Percentiles rank a stretch among this genome's conserved stretches.
These are phyloP conservation scores for Cyclotella sp. DNA, from an alignment of 108 stramenopile species.

Conservation along the genomic window DNA sequence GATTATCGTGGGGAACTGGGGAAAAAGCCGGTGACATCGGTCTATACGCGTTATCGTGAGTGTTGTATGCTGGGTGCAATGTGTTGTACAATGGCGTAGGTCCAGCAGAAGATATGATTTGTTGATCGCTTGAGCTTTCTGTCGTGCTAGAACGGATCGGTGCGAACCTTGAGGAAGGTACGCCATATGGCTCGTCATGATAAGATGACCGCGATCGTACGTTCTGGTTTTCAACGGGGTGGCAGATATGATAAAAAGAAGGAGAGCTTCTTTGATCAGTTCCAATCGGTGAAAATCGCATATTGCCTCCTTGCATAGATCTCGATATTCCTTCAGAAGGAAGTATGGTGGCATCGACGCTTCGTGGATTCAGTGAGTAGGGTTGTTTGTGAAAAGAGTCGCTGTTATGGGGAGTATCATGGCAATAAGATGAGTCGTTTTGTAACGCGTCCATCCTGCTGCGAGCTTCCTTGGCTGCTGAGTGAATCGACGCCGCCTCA, in stretches of 20 bases:
- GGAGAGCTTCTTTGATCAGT: no score
- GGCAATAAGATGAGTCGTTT: background rate
- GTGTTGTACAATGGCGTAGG: background rate
- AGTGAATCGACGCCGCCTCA: slow-evolving; percentile 19
- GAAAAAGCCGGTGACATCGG: no score
- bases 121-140: background rate
- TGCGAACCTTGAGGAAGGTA: background rate
- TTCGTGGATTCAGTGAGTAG: background rate
- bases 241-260: background rate
- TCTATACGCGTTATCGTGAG: background rate
- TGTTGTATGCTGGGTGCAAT: background rate
- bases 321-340: background rate
- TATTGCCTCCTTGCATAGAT: background rate
- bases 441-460: background rate
- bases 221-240: background rate
- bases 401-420: background rate
- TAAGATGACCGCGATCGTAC: background rate
- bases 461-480: slow-evolving; percentile 11
- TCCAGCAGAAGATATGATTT: background rate
- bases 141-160: background rate
- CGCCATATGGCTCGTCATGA: background rate
- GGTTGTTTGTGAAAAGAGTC: background rate
- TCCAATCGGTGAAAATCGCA: background rate
- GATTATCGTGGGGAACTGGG: background rate
- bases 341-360: background rate